phyloP scores from a whole-genome alignment of 179 eudicot genomes.

The Silene vulgaris region DNA sequence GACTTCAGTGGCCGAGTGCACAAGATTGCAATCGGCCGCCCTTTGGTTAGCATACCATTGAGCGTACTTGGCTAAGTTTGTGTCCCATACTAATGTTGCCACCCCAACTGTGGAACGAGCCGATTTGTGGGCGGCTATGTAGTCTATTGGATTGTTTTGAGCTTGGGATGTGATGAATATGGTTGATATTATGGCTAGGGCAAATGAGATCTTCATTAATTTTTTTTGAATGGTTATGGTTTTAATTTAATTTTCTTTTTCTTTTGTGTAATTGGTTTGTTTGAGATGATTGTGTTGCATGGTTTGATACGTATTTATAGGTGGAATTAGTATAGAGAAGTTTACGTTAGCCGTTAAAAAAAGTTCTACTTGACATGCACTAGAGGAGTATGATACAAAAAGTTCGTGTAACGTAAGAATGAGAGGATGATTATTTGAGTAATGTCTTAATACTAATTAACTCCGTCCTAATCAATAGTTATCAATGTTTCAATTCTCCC shows the following conservation, averaged over 20 bases:
- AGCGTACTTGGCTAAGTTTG: constrained; percentile 32
- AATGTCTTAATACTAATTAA: neutral
- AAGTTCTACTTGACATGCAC: neutral
- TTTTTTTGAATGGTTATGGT: neutral
- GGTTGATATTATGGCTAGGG: constrained; percentile 6
- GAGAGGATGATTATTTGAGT: neutral
- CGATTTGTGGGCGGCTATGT: constrained; percentile 30
- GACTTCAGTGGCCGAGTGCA: constrained; percentile 29
- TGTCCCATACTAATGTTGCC: constrained; percentile 22
- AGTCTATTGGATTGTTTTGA: constrained; percentile 31
- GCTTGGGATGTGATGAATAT: constrained; percentile 16
- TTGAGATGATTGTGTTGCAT: constrained; percentile 6
- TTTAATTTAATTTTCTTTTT: neutral
- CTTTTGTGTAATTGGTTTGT: neutral
- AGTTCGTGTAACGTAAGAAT: neutral
- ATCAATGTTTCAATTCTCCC: too few relatives aligned
- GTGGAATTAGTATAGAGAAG: neutral
- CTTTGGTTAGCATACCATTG: constrained; percentile 28
- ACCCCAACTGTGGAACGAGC: constrained; percentile 31
- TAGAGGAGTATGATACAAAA: constrained; percentile 2
- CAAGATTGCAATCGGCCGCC: constrained; percentile 26
- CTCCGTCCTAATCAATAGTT: too few relatives aligned
- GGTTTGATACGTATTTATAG: constrained; percentile 5
- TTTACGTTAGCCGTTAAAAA: constrained; percentile 9
- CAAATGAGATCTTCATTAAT: neutral